Evolutionary conservation across 106 monocot species (phyloP), one percentile per base, ranked within the genome.

Genomic region (Chionographis japonica): DNA sequence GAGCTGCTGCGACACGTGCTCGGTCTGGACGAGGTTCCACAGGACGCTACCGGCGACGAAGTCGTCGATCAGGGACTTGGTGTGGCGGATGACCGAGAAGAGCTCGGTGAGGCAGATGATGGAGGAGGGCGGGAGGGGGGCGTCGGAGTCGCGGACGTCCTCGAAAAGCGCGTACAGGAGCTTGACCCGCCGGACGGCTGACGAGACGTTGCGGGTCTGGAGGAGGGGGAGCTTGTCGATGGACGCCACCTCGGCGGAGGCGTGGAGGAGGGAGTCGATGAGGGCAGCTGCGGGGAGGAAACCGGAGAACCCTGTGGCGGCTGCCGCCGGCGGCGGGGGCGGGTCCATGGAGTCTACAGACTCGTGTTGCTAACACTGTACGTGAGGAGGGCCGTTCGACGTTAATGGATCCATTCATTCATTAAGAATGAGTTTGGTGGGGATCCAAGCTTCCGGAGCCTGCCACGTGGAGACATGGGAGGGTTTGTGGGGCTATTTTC

Each of bases 51-150:
- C 56, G 8, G 51, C 37, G 52, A 52, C 40, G 20, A 77, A 6
- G 10, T 58, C 58, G 15, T 77, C 55, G 53, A 82, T 63, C 42
- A 82, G 41, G 2, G 62, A 10, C 42, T 72, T 77, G 15, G 59
- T 73, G 37, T 63, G 51, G 3, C 73, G 82, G 15, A 77, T 14
- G 63, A 82, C 77, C 38, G 73, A 77, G 60, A 37, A 69, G 3
- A 77, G 69, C 77, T 82, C 82, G 40, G 82, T 82, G 53, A 82
- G 77, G 61, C 83, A 83, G 54, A 83, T 65, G 50, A 78, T 39
- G 13, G 67, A 65, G 18, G 83, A 78, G 15, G 71, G 66, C 11
- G 83, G 74, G 0, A 83, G 66, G 4, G 66, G 58, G 37, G 56
- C 14, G 1, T 4, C 15, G 13, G 75, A 63, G 43, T 77, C 65